Base-by-base conservation (phyloP, 2,329 filamentous ascomycete species). In the Penicillium sp. region DNA sequence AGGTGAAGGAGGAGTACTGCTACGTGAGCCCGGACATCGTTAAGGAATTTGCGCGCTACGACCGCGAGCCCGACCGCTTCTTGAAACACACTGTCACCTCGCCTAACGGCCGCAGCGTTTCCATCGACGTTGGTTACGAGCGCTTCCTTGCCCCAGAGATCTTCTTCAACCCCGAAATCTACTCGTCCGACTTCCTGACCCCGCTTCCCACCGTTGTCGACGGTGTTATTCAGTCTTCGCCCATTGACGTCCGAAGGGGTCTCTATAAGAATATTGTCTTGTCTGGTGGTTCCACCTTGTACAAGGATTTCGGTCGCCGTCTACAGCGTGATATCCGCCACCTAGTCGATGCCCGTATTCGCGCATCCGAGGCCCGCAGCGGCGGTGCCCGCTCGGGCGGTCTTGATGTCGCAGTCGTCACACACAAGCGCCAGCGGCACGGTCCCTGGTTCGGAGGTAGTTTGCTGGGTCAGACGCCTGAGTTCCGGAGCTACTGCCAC, bases 201-300 rank as follows among this genome's bases (percentile, higher is more conserved):
- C 95, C 95, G 14, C 85, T 99, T 9, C 95, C 95, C 25, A 90
- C 86, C 50, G 95, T 99, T 50, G 96, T 99, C 61, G 95, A 99
- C 73, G 90, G 89, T 55, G 95, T 98, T 62, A 99, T 99, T 69
- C 95, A 99, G 78, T 93, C 92, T 55, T 96, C 93, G 33, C 95
- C 95, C 43, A 99, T 99, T 69, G 95, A 99, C 72, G 96, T 99
- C 46, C 90, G 95, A 71, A 88, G 95, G 78, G 95, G 95, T 43
- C 84, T 99, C 37, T 99, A 99, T 86, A 99, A 99, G 87, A 99
- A 99, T 80, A 99, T 99, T 78, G 95, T 99, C 35, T 83, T 99
- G 37, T 98, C 93, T 3, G 95, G 95, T 73, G 95, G 95, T 69
- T 97, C 93, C 67, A 99, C 95, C 23, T 82, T 99, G 61, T 99